Conservation (phyloP, 1,284 basidiomycete genomes). For the Moniliophthora roreri region DNA sequence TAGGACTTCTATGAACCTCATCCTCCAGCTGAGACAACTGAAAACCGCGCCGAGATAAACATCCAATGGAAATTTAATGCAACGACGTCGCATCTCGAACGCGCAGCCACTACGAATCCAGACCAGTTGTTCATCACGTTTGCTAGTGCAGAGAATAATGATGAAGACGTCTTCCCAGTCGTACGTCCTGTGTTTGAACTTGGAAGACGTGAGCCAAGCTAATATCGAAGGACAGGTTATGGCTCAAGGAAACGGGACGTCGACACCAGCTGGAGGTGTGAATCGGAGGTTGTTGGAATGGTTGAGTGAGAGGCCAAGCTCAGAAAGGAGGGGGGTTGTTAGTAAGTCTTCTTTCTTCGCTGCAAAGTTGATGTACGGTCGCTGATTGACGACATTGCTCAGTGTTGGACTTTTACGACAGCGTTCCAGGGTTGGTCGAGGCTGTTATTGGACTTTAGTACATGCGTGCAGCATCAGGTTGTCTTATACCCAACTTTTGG, state of each 20-base stretch:
- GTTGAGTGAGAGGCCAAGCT: slow-evolving; percentile 33
- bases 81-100: slow-evolving; percentile 33
- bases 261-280: slow-evolving; percentile 34
- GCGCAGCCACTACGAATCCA: slow-evolving; percentile 28
- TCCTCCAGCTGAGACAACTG: slow-evolving; percentile 19
- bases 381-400: neutral
- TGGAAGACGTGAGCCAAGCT: neutral
- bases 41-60: slow-evolving; percentile 32
- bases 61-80: slow-evolving; percentile 40
- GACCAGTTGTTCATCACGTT: slow-evolving; percentile 46
- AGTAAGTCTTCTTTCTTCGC: slow-evolving; percentile 32
- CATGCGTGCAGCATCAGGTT: neutral
- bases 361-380: too few relatives aligned
- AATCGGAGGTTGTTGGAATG: slow-evolving; percentile 40
- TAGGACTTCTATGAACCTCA: slow-evolving; percentile 38
- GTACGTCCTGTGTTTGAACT: slow-evolving; percentile 20
- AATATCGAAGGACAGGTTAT: slow-evolving; percentile 29
- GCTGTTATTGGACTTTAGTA: slow-evolving; percentile 15
- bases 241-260: slow-evolving; percentile 36
- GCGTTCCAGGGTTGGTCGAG: slow-evolving; percentile 18
- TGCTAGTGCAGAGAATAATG: slow-evolving; percentile 35
- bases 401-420: slow-evolving; percentile 21
- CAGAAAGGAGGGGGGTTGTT: slow-evolving; percentile 41
- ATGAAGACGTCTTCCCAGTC: slow-evolving; percentile 25
- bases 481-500: too few relatives aligned